A percentile compares a stretch with the other conserved stretches of the same genome.
Conservation (phyloP, 768 basidiomycete species). For the Mycena leptocephala region DNA sequence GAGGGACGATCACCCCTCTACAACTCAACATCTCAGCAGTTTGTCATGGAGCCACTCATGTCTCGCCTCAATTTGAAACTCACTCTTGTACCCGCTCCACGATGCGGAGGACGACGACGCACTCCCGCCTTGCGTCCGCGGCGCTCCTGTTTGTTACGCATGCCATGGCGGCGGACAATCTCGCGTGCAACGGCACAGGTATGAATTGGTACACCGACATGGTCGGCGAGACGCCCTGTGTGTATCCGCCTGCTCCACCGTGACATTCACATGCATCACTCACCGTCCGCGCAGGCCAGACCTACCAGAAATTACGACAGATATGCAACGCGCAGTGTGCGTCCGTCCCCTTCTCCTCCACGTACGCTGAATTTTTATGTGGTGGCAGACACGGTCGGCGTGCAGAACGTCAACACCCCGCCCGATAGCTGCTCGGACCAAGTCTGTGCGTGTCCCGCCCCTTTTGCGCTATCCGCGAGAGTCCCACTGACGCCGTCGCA, state of each 20-base stretch:
- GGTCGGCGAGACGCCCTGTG: conserved; percentile 49
- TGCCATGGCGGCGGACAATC: conserved; percentile 35
- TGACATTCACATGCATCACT: neutral
- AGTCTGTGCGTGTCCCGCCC: conserved; percentile 31
- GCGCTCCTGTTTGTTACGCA: neutral
- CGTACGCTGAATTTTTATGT: neutral
- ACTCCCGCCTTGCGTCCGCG: neutral
- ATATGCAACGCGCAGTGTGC: conserved; percentile 41
- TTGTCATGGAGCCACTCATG: no score
- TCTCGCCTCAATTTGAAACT: no score
- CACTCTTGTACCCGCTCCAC: no score
- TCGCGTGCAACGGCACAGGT: conserved; percentile 40
- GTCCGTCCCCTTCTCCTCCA: conserved; percentile 9
- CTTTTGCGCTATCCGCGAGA: neutral
- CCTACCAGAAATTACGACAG: conserved; percentile 45
- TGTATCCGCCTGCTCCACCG: neutral
- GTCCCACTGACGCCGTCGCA: neutral
- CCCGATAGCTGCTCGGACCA: conserved; percentile 45
- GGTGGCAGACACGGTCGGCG: conserved; percentile 31
- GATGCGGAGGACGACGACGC: conserved; percentile 8
- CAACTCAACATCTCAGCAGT: no score
- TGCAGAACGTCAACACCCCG: conserved; percentile 34
- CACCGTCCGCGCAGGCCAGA: conserved; percentile 34
- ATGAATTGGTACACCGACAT: conserved; percentile 45
- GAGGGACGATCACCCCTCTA: no score